phyloP scores from a whole-genome alignment of 805 yeast genomes.

The Metschnikowia dekortorum region DNA sequence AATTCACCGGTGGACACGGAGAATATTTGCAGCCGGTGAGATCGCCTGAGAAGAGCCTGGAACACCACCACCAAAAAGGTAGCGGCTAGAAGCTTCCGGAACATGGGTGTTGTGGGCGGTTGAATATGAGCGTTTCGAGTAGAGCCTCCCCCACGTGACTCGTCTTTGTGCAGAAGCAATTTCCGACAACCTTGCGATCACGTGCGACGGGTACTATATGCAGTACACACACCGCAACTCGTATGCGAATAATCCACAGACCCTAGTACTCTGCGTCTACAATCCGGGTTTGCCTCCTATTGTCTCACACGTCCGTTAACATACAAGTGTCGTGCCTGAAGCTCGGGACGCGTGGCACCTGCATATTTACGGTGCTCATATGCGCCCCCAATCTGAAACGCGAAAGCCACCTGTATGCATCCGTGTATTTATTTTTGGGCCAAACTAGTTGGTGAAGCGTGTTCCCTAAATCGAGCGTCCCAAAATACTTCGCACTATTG shows the following conservation, averaged over 20 bases:
- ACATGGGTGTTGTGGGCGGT: neutral
- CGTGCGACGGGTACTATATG: neutral
- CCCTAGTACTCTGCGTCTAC: neutral
- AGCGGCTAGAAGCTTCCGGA: constrained; percentile 1
- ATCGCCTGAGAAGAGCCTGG: neutral
- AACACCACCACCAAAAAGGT: neutral
- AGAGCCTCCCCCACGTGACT: neutral
- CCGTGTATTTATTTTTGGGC: neutral
- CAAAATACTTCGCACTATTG: neutral
- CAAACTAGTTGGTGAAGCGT: neutral
- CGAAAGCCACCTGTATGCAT: neutral
- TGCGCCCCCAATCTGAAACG: neutral
- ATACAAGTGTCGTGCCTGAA: neutral
- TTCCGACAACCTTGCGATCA: neutral
- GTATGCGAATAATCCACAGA: too few species aligned
- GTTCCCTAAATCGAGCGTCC: neutral
- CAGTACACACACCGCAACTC: neutral
- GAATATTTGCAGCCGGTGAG: neutral
- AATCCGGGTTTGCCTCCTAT: neutral
- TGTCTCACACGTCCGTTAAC: neutral
- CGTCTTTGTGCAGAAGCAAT: neutral
- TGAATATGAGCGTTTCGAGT: neutral
- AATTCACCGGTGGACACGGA: neutral
- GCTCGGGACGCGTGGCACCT: neutral
- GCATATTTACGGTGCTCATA: neutral